phyloP scores from a whole-genome alignment of 2,329 filamentous ascomycete species.

The Magnaporthiopsis poae region DNA sequence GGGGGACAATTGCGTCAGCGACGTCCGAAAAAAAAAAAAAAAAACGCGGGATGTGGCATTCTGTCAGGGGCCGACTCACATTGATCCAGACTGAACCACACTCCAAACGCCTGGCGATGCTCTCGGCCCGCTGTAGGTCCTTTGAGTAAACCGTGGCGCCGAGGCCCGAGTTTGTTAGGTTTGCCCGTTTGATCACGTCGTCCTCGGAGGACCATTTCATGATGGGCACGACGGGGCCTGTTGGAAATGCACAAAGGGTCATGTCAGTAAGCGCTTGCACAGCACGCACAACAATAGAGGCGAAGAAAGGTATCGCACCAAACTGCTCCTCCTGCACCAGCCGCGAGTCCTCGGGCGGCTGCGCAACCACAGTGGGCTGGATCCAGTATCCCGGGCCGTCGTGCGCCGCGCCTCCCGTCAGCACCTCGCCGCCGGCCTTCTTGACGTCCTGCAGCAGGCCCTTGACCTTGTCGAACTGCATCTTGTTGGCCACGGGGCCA shows the following conservation, averaged over 20 bases:
- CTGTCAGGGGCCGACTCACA: slow-evolving; percentile 6
- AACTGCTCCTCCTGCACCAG: slow-evolving; percentile 53
- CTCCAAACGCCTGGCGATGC: slow-evolving; percentile 44
- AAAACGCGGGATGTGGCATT: neutral
- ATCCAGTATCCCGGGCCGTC: slow-evolving; percentile 44
- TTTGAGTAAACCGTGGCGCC: slow-evolving; percentile 49
- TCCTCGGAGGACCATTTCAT: slow-evolving; percentile 51
- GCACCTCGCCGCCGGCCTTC: slow-evolving; percentile 41
- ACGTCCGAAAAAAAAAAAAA: neutral
- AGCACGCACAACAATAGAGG: too few species aligned
- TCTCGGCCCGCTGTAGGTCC: slow-evolving; percentile 39
- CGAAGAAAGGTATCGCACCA: slow-evolving; percentile 25
- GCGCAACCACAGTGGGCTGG: slow-evolving; percentile 47
- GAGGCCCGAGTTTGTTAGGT: slow-evolving; percentile 41
- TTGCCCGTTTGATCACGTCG: slow-evolving; percentile 48
- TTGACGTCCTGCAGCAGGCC: slow-evolving; percentile 46
- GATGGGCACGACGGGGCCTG: slow-evolving; percentile 53
- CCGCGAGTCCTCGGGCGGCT: slow-evolving; percentile 43
- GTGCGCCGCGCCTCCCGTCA: slow-evolving; percentile 34
- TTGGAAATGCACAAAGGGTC: neutral
- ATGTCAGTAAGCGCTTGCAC: neutral
- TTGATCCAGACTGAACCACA: slow-evolving; percentile 55
- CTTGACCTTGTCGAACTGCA: slow-evolving; percentile 54
- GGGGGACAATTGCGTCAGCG: neutral
- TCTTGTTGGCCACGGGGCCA: slow-evolving; percentile 53